Evolutionary conservation across 768 basidiomycete genomes (phyloP).

Genomic region (Epithele typhae): DNA sequence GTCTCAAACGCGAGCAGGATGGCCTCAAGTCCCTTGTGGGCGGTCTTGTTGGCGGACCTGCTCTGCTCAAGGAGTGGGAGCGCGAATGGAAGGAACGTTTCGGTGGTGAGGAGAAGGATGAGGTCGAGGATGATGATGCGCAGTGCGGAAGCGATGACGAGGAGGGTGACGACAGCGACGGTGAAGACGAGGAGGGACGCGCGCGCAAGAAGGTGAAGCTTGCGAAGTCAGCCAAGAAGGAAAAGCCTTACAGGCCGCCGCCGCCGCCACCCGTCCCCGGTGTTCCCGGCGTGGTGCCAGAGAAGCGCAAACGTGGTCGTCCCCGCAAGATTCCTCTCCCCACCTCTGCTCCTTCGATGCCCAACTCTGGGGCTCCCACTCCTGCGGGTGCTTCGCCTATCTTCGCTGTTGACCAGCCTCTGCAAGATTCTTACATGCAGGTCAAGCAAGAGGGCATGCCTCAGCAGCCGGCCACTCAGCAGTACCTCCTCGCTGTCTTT

Average conservation of each 20-base stretch:
- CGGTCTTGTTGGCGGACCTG: conserved; percentile 72
- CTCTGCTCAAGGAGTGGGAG: conserved; percentile 72
- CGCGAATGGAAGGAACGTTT: conserved; percentile 66
- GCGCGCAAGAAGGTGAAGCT: conserved; percentile 64
- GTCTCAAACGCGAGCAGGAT: conserved; percentile 70
- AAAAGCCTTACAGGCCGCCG: conserved; percentile 37
- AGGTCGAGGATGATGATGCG: conserved; percentile 38
- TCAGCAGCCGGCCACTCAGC: conserved; percentile 30
- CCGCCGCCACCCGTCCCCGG: conserved; percentile 27
- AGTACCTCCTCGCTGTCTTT: conserved; percentile 79
- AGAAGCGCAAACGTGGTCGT: conserved; percentile 82
- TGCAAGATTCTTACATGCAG: conserved; percentile 16
- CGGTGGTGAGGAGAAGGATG: conserved; percentile 73
- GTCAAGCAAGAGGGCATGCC: conserved; percentile 7
- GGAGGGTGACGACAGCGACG: conserved; percentile 43
- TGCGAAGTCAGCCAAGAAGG: conserved; percentile 34
- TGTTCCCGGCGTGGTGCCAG: conserved; percentile 40
- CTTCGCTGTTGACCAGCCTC: conserved; percentile 11
- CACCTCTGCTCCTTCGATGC: conserved; percentile 24
- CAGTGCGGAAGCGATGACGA: conserved; percentile 44
- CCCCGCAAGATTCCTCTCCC: conserved; percentile 67
- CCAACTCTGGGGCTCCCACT: conserved; percentile 13
- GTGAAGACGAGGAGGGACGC: conserved; percentile 37
- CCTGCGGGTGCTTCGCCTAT: conserved; percentile 11
- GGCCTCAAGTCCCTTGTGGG: conserved; percentile 66